These are phyloP conservation scores for Lasiodiplodia sp. DNA, from an alignment of 2,329 filamentous ascomycete genomes.

Conservation along the genomic window DNA sequence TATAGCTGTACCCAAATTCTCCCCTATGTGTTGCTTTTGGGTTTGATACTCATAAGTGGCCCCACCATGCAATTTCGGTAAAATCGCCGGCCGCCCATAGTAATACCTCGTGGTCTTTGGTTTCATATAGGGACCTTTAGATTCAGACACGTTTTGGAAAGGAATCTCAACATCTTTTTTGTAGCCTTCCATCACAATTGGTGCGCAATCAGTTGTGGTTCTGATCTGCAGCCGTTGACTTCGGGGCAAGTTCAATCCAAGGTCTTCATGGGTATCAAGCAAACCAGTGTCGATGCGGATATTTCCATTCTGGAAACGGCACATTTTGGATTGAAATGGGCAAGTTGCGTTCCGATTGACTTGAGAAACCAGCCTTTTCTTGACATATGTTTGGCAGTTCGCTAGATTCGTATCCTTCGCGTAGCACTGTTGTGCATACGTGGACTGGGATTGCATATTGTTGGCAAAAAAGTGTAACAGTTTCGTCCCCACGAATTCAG, in stretches of 20 bases:
- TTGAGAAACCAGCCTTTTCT: slow-evolving; percentile 20
- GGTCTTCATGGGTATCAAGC: slow-evolving; percentile 34
- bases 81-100: too few species aligned
- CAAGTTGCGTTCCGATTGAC: slow-evolving; percentile 30
- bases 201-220: slow-evolving; percentile 29
- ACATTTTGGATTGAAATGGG: slow-evolving; percentile 32
- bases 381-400: slow-evolving; percentile 27
- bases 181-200: slow-evolving; percentile 12
- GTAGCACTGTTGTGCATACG: slow-evolving; percentile 23
- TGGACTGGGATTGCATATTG: too few species aligned
- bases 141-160: too few species aligned
- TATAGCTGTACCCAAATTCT: too few species aligned
- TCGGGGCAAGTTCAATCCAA: slow-evolving; percentile 36
- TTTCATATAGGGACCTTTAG: too few species aligned
- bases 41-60: too few species aligned
- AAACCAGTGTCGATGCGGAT: slow-evolving; percentile 35
- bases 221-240: slow-evolving; percentile 30
- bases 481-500: too few species aligned
- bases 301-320: slow-evolving; percentile 30
- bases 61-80: too few species aligned
- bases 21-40: too few species aligned
- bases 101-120: too few species aligned
- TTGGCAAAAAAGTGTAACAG: too few species aligned
- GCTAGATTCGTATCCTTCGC: not conserved
- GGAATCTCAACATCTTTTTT: not conserved